phyloP scores from a whole-genome alignment of 73 alveolate genomes.

The Uronychia setigera region DNA sequence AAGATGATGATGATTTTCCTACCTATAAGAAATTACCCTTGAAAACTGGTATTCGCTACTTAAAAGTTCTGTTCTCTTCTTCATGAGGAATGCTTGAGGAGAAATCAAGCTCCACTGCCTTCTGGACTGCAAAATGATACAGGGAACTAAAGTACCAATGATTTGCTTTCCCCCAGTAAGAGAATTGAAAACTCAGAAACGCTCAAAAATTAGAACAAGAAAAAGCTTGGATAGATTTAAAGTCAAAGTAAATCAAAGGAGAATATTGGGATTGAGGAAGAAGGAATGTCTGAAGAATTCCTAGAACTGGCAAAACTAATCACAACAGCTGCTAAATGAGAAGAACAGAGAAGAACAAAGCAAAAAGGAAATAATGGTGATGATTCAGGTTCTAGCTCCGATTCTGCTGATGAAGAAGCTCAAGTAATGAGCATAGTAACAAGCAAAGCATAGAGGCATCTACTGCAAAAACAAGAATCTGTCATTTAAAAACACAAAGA shows the following conservation, averaged over 20 bases:
- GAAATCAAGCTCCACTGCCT: neutral
- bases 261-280: neutral
- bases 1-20: neutral
- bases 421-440: neutral
- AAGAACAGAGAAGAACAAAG: neutral
- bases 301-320: neutral
- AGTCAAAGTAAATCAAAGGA: neutral
- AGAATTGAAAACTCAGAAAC: neutral
- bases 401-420: neutral
- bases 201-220: neutral
- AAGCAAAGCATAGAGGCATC: neutral
- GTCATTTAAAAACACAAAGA: neutral
- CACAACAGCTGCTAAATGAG: neutral
- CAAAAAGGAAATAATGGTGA: neutral
- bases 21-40: conserved; percentile 1
- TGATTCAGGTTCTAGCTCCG: neutral
- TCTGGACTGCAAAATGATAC: neutral
- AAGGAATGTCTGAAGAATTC: neutral
- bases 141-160: neutral
- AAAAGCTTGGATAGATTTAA: neutral
- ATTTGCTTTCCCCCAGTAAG: neutral
- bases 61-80: conserved; percentile 1
- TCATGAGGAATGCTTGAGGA: conserved; percentile 6
- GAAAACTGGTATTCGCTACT: conserved; percentile 2
- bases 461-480: neutral